Evolutionary conservation across 176 grass and related monocot genomes (phyloP).

Genomic region (Aegilops umbellulata): DNA sequence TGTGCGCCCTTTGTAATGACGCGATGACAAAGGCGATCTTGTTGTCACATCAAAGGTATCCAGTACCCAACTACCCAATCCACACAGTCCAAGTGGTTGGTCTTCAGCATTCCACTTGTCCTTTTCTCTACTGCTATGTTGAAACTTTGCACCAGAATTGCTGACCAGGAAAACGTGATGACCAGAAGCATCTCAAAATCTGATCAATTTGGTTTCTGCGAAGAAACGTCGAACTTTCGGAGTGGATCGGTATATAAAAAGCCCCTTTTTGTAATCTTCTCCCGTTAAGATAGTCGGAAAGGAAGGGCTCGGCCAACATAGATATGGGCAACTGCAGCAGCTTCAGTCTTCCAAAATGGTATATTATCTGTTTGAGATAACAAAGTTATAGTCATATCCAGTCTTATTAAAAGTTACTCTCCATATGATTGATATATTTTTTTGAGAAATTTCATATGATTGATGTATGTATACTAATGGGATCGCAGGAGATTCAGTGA

Average conservation of each 20-base stretch:
- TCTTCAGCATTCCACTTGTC: conserved; percentile 5
- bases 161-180: conserved; percentile 14
- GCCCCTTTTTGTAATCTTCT: conserved; percentile 10
- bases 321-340: conserved; percentile 53
- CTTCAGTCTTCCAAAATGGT: conserved; percentile 30
- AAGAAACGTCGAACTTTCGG: conserved; percentile 16
- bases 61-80: conserved; percentile 20
- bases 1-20: background rate
- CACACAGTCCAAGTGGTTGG: conserved; percentile 23
- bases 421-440: background rate
- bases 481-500: conserved; percentile 22
- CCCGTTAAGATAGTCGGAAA: background rate
- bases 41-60: conserved; percentile 20
- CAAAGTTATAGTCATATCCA: background rate
- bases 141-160: background rate
- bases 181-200: conserved; percentile 22
- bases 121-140: background rate
- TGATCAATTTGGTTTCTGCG: background rate
- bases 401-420: background rate
- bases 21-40: background rate
- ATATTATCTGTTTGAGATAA: background rate
- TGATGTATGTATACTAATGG: background rate
- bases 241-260: conserved; percentile 18
- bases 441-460: background rate
- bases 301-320: conserved; percentile 1